Evolutionary conservation across 2,329 filamentous ascomycete genomes (phyloP), one percentile per base, ranked within the genome.

Genomic region (Akanthomyces uredinophilus): DNA sequence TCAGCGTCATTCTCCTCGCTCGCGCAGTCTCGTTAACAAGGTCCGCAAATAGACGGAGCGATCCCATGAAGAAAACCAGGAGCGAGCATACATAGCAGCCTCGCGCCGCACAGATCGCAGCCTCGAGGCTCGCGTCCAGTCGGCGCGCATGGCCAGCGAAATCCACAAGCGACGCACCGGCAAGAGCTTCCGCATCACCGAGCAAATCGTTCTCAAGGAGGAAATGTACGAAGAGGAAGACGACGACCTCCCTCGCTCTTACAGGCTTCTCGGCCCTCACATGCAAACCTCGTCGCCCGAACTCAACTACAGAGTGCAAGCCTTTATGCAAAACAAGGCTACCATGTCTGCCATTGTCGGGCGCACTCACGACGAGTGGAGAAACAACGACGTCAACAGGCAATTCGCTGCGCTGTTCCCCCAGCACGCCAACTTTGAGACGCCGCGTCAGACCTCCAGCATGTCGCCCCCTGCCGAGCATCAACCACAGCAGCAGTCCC

Each of bases 221-320:
- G 92, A 96, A 73, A 96, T 96, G 91, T 97, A 97, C 71, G 92
- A 96, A 70, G 93, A 96, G 74, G 91, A 96, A 70, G 92, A 96
- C 59, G 91, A 96, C 67, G 90, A 93, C 62, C 72, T 91, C 27
- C 87, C 88, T 1, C 81, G 85, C 64, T 85, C 86, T 60, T 90
- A 87, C 70, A 81, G 86, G 63, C 78, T 85, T 16, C 77, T 91
- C 37, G 85, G 84, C 16, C 80, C 84, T 3, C 83, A 87, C 67
- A 76, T 90, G 63, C 81, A 86, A 66, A 87, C 83, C 2, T 78
- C 78, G 18, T 86, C 84, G 1, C 73, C 80, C 29, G 82, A 86
- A 64, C 83, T 89, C 71, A 88, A 88, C 70, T 79, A 82, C 32
- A 79, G 84, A 46, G 75, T 90, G 4, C 83, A 84, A 43, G 74